phyloP scores from a whole-genome alignment of 1,284 basidiomycete species.

The Rhodotorula sp. region DNA sequence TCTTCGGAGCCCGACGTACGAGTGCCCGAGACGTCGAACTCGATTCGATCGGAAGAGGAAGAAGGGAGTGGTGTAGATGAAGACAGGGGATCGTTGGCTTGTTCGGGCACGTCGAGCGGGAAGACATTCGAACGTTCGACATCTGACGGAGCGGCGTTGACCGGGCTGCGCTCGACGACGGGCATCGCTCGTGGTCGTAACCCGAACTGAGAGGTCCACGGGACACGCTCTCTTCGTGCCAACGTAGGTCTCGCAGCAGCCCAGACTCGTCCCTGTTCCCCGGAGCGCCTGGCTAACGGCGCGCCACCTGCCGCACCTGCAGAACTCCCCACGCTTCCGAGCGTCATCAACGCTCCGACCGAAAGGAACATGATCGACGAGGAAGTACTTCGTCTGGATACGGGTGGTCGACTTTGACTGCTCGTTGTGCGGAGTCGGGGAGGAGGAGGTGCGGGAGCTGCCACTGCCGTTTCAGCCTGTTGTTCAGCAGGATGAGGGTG shows the following conservation, averaged over 20 bases:
- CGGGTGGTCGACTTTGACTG: slow-evolving; percentile 31
- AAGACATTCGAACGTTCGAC: slow-evolving; percentile 4
- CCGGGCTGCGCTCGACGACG: background rate
- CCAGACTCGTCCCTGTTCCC: background rate
- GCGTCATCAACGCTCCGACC: slow-evolving; percentile 33
- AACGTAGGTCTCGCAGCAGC: background rate
- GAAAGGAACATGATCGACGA: slow-evolving; percentile 29
- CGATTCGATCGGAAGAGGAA: too few species aligned
- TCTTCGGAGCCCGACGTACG: background rate
- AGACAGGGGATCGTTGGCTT: background rate
- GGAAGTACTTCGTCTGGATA: slow-evolving; percentile 18
- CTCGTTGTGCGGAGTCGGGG: slow-evolving; percentile 12
- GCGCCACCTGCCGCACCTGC: background rate
- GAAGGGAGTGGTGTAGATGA: background rate
- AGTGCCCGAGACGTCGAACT: background rate
- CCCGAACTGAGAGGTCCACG: background rate
- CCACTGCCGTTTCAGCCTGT: background rate
- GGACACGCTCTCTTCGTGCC: background rate
- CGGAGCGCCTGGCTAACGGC: background rate
- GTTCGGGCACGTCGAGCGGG: slow-evolving; percentile 12
- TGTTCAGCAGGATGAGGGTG: background rate
- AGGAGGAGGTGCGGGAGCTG: background rate
- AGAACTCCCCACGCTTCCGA: slow-evolving; percentile 13
- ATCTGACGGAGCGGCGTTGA: background rate
- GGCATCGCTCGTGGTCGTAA: background rate